Conservation (phyloP, 495 filamentous ascomycete species). For the Oidiodendron maius region DNA sequence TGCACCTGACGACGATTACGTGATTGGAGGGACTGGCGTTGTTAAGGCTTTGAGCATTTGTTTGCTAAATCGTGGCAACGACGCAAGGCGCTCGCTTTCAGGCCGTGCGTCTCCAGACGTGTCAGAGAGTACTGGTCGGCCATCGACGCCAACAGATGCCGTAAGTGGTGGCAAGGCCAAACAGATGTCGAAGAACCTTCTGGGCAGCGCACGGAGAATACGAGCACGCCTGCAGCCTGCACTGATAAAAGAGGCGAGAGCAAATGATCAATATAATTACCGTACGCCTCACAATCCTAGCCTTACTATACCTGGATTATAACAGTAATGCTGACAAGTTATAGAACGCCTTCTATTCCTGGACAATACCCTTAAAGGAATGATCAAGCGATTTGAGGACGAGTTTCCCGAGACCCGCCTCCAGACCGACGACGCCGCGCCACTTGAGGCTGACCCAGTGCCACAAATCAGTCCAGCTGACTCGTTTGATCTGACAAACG, state of each 20-base stretch:
- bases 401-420: conserved; percentile 89
- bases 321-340: conserved; percentile 21
- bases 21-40: conserved; percentile 91
- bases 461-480: conserved; percentile 3
- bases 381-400: conserved; percentile 92
- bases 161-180: conserved; percentile 62
- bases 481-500: conserved; percentile 32
- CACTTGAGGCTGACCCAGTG: conserved; percentile 15
- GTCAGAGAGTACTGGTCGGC: conserved; percentile 12
- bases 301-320: background rate
- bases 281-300: conserved; percentile 48
- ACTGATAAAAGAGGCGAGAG: conserved; percentile 66
- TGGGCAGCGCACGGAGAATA: conserved; percentile 83
- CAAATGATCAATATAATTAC: conserved; percentile 58
- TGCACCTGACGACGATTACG: conserved; percentile 87
- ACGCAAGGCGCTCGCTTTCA: conserved; percentile 41
- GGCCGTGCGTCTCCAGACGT: conserved; percentile 22
- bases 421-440: conserved; percentile 13
- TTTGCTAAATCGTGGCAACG: conserved; percentile 66
- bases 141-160: conserved; percentile 17
- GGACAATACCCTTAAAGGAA: conserved; percentile 78
- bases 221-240: conserved; percentile 77
- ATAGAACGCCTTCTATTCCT: conserved; percentile 81
- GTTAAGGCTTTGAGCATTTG: conserved; percentile 91
- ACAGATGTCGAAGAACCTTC: conserved; percentile 85